Conservation (phyloP, 2,329 filamentous ascomycete genomes). For the Cryphonectria nitschkei region DNA sequence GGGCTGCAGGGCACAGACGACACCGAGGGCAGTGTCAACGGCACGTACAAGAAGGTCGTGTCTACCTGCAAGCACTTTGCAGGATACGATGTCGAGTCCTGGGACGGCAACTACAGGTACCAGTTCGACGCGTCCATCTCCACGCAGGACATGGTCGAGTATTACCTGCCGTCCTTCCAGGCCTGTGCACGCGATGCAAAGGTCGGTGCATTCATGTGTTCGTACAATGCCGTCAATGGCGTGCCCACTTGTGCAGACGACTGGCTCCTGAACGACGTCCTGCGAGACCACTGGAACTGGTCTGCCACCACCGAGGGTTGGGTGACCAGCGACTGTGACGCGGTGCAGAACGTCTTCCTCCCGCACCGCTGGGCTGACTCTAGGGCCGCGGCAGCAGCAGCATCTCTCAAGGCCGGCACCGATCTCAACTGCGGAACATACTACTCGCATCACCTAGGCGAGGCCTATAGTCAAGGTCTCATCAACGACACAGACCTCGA, state of each 20-base stretch:
- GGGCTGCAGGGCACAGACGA: conserved; percentile 34
- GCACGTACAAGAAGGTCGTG: conserved; percentile 43
- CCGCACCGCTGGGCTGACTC: conserved; percentile 36
- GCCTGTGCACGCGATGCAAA: conserved; percentile 62
- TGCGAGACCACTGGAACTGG: conserved; percentile 68
- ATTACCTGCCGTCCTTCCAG: conserved; percentile 69
- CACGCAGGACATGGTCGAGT: conserved; percentile 67
- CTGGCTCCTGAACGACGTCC: conserved; percentile 63
- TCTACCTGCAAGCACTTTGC: conserved; percentile 65
- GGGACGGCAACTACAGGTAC: conserved; percentile 33
- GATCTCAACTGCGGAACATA: conserved; percentile 53
- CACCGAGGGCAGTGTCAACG: conserved; percentile 4
- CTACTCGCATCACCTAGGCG: conserved; percentile 31
- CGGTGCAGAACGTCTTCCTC: conserved; percentile 60
- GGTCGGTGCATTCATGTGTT: conserved; percentile 63
- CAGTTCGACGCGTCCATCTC: conserved; percentile 37
- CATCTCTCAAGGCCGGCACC: conserved; percentile 53
- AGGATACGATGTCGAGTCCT: conserved; percentile 57
- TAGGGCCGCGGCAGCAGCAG: conserved; percentile 50
- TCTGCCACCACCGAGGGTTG: conserved; percentile 55
- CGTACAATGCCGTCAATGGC: conserved; percentile 68
- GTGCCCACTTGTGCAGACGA: conserved; percentile 64
- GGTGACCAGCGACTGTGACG: conserved; percentile 31
- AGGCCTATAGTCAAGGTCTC: conserved; percentile 39
- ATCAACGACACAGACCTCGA: conserved; percentile 52